Evolutionary conservation across 768 basidiomycete genomes (phyloP), one percentile per base, ranked within the genome.

Genomic region (Termitomyces sp.): DNA sequence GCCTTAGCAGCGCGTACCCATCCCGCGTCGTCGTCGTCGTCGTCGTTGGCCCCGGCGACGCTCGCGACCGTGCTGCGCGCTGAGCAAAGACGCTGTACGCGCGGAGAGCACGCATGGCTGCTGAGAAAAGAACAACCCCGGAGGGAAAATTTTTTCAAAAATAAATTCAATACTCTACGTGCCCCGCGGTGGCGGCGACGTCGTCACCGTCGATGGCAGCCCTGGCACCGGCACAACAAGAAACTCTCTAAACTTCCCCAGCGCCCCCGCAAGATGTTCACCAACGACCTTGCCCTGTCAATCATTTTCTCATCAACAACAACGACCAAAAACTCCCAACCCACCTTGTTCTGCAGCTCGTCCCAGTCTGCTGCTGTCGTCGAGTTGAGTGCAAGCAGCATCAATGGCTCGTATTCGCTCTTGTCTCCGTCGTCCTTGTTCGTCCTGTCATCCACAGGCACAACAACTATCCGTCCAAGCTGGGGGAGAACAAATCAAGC

Each of bases 321-420:
- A 51, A 51, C 42, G 43, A 37, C 30, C n/a, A n/a, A 10, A 32
- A 10, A 17, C 35, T 56, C 22, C 77, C 22, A 53, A 85, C 89
- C 21, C 56, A 86, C 89, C 77, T 85, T 90, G 59, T 65, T 55
- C 51, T 83, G 77, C 53, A 91, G 73, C 52, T 78, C 76, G 24
- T 81, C 81, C 87, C 87, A 90, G n/a, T 82, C 79, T 7, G 84
- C 79, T 44, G 66, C 70, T 40, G 78, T 68, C 21, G 80, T 78
- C 34, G 84, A 77, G 58, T 87, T 88, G 58, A 91, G 69, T 2
- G 83, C 87, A 43, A 91, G 74, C 45, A 92, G 70, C 80, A 90
- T 76, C 52, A 88, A 60, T 10, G 89, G 89, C 68, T 69, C 70
- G 58, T 68, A 64, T 26, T 71, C 70, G 3, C 35, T 28, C 28